Evolutionary conservation across 2,329 filamentous ascomycete genomes (phyloP).

Genomic region (Podosphaera aphanis): DNA sequence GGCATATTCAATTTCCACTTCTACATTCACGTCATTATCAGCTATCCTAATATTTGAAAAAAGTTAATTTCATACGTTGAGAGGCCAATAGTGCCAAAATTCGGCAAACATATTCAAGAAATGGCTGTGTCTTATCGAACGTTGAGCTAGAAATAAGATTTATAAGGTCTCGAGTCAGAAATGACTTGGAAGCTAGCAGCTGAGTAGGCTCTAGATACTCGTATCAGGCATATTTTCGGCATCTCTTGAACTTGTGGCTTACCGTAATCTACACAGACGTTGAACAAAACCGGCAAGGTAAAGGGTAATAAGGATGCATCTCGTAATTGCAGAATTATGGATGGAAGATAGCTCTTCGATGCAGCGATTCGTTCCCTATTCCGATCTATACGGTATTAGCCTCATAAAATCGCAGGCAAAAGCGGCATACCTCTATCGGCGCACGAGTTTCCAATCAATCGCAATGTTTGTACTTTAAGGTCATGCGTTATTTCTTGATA

Average conservation of each 20-base stretch:
- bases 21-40: constrained; percentile 5
- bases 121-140: constrained; percentile 20
- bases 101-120: constrained; percentile 29
- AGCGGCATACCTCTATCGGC: constrained; percentile 29
- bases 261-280: constrained; percentile 41
- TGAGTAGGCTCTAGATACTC: constrained; percentile 26
- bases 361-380: constrained; percentile 33
- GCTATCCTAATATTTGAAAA: background rate
- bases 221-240: constrained; percentile 5
- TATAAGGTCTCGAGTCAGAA: constrained; percentile 26
- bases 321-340: constrained; percentile 25
- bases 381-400: constrained; percentile 21
- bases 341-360: constrained; percentile 21
- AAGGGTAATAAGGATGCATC: constrained; percentile 26
- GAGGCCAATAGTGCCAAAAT: constrained; percentile 28
- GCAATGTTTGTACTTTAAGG: constrained; percentile 30
- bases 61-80: constrained; percentile 20
- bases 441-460: constrained; percentile 37
- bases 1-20: constrained; percentile 12
- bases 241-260: constrained; percentile 8
- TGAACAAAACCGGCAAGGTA: constrained; percentile 35
- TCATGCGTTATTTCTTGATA: constrained; percentile 18
- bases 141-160: constrained; percentile 24
- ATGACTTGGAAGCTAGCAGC: constrained; percentile 26
- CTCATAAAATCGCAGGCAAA: background rate